Percentiles rank a stretch among this genome's conserved stretches.
Evolutionary conservation across 108 stramenopile species (phyloP).

Genomic region (Thalassiosira profunda): DNA sequence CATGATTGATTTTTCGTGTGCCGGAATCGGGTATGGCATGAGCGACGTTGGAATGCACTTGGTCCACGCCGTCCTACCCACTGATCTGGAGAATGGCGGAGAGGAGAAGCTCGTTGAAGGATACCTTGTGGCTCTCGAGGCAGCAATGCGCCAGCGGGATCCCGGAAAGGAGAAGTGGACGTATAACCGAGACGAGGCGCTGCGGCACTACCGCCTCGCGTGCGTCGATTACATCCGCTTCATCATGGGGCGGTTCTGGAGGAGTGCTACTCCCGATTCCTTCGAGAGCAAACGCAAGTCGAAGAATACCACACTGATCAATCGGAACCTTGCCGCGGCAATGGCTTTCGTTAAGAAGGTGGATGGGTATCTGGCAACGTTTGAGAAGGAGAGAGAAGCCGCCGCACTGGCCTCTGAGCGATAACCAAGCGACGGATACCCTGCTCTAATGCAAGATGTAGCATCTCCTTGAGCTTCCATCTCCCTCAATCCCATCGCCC

Average conservation of each 20-base stretch:
- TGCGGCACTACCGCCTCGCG: conserved; percentile 74
- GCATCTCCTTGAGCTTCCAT: no score
- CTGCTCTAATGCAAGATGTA: no score
- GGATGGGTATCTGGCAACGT: conserved; percentile 52
- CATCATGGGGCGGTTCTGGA: conserved; percentile 52
- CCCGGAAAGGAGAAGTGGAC: background rate
- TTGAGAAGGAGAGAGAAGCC: conserved; percentile 54
- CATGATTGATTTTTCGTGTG: conserved; percentile 83
- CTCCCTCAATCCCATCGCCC: no score
- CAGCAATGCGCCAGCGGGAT: conserved; percentile 15
- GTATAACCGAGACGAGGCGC: conserved; percentile 58
- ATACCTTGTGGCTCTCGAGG: conserved; percentile 54
- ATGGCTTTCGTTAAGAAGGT: conserved; percentile 65
- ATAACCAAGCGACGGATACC: no score
- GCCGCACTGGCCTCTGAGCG: no score
- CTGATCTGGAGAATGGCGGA: conserved; percentile 57
- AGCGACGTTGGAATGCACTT: conserved; percentile 66
- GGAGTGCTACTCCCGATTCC: conserved; percentile 32
- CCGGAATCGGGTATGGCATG: conserved; percentile 70
- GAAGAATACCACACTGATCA: conserved; percentile 71
- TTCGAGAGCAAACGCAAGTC: conserved; percentile 62
- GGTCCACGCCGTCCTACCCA: conserved; percentile 65
- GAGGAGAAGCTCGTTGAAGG: conserved; percentile 64
- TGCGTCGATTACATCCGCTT: conserved; percentile 68
- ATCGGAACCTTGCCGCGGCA: conserved; percentile 69